A percentile compares a stretch with the other conserved stretches of the same genome.
Evolutionary conservation across 768 basidiomycete genomes (phyloP).

Genomic region (Podaxis pistillaris): DNA sequence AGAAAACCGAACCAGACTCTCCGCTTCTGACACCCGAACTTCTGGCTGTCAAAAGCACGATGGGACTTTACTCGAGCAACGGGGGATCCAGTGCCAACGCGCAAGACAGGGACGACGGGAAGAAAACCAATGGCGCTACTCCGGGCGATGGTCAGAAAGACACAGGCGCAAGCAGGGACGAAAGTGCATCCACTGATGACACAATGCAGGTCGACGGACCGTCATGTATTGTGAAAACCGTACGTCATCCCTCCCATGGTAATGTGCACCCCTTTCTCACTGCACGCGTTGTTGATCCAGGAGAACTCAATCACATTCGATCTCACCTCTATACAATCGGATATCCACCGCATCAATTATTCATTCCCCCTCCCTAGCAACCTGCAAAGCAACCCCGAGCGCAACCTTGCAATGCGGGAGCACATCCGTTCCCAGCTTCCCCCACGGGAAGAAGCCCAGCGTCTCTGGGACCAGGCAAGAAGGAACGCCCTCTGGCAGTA

Average conservation of each 20-base stretch:
- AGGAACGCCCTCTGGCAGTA: constrained; percentile 72
- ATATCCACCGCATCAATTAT: constrained; percentile 52
- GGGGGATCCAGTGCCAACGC: neutral
- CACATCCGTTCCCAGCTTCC: constrained; percentile 59
- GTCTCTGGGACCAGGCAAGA: constrained; percentile 61
- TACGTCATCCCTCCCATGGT: constrained; percentile 11
- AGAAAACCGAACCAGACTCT: constrained; percentile 34
- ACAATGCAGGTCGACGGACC: constrained; percentile 20
- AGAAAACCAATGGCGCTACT: neutral
- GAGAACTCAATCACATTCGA: constrained; percentile 7
- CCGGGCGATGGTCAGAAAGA: constrained; percentile 15
- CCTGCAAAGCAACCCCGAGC: constrained; percentile 34
- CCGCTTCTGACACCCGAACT: constrained; percentile 50
- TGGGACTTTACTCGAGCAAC: constrained; percentile 43
- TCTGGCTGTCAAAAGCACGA: constrained; percentile 54
- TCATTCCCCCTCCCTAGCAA: constrained; percentile 47
- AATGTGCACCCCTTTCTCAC: constrained; percentile 8
- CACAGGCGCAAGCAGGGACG: constrained; percentile 19
- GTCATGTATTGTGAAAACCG: constrained; percentile 9
- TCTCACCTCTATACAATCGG: constrained; percentile 22
- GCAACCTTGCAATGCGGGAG: constrained; percentile 52
- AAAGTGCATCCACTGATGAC: constrained; percentile 32
- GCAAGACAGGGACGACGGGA: constrained; percentile 2
- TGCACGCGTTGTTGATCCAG: neutral
- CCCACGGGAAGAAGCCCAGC: constrained; percentile 51